A percentile compares a stretch with the other conserved stretches of the same genome.
Conservation (phyloP, 495 filamentous ascomycete genomes). For the Aspergillus ellipticus region DNA sequence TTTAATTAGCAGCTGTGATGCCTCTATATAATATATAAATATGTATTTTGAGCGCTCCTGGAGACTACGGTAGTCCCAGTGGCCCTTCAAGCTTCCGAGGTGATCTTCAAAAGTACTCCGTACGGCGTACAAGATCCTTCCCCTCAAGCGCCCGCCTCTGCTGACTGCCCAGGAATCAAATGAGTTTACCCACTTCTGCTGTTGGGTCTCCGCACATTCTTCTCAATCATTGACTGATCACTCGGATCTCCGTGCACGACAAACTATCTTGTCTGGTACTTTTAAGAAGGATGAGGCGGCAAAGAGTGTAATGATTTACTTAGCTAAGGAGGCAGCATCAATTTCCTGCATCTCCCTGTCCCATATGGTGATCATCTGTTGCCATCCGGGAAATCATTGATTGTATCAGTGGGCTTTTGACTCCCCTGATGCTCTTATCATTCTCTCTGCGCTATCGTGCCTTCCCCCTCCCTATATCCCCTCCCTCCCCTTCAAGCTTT, state of each 20-base stretch:
- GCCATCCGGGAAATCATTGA: constrained; percentile 12
- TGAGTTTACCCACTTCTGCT: neutral
- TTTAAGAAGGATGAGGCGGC: neutral
- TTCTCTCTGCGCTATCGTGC: neutral
- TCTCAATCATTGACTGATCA: neutral
- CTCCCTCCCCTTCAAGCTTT: neutral
- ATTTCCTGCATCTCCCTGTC: neutral
- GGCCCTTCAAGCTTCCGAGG: constrained; percentile 13
- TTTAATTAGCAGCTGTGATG: no score
- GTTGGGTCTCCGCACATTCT: neutral
- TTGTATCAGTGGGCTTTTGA: constrained; percentile 14
- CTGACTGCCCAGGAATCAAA: neutral
- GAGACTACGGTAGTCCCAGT: constrained; percentile 4
- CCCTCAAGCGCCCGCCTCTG: neutral
- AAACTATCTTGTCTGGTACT: neutral
- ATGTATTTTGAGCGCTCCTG: neutral
- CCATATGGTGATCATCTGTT: neutral
- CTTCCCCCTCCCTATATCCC: neutral
- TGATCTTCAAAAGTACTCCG: constrained; percentile 6
- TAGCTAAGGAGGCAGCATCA: constrained; percentile 4
- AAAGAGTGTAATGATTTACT: constrained; percentile 1
- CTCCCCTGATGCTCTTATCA: constrained; percentile 9
- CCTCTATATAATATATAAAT: neutral
- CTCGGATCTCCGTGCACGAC: neutral
- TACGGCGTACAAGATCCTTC: neutral